phyloP scores from a whole-genome alignment of 305 asterid species.

The Fraxinus floribunda region DNA sequence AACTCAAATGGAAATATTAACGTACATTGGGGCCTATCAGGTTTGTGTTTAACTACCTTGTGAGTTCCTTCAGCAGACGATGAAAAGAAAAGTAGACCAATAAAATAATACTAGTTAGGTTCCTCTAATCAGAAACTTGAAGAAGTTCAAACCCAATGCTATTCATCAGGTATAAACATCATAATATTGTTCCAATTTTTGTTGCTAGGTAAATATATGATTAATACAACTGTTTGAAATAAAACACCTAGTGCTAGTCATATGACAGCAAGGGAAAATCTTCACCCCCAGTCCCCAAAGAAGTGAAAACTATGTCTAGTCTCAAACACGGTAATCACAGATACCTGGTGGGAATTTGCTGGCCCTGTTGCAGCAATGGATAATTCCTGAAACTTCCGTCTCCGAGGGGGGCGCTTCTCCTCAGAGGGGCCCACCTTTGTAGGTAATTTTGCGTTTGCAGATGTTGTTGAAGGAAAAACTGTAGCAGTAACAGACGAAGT shows the following conservation, averaged over 20 bases:
- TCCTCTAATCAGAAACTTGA: background rate
- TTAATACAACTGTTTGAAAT: background rate
- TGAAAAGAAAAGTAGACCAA: background rate
- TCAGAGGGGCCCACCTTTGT: conserved; percentile 30
- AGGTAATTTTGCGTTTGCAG: conserved; percentile 39
- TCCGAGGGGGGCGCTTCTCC: conserved; percentile 61
- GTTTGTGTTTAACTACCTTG: background rate
- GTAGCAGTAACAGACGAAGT: conserved; percentile 60
- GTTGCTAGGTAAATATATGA: background rate
- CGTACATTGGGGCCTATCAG: background rate
- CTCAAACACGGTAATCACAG: conserved; percentile 9
- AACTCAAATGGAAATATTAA: background rate
- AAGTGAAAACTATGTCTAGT: background rate
- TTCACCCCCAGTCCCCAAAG: background rate
- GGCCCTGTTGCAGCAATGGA: conserved; percentile 53
- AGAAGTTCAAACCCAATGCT: background rate
- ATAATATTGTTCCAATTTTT: background rate
- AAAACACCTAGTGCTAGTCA: background rate
- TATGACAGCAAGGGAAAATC: background rate
- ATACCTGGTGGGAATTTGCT: conserved; percentile 62
- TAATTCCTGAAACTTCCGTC: conserved; percentile 85
- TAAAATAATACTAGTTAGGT: background rate
- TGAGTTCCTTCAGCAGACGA: background rate
- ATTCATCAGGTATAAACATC: background rate
- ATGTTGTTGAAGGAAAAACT: conserved; percentile 48